Evolutionary conservation across 805 yeast species (phyloP).

Genomic region (Saturnispora hagleri): DNA sequence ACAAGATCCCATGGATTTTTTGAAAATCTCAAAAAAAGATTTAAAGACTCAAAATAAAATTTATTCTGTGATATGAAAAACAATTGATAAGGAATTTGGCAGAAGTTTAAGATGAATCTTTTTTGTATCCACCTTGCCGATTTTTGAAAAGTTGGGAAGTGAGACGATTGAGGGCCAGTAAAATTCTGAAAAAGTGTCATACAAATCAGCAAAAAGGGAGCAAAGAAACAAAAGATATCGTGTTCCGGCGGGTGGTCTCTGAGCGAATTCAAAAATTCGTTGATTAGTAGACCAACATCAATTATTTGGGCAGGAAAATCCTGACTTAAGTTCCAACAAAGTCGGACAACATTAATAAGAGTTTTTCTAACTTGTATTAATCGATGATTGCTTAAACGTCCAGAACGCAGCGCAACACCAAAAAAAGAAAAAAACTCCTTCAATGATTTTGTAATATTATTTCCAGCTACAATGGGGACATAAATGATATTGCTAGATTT

Average conservation of each 20-base stretch:
- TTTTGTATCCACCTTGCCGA: slow-evolving; percentile 11
- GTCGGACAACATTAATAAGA: slow-evolving; percentile 19
- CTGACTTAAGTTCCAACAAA: slow-evolving; percentile 18
- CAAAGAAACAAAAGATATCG: slow-evolving; percentile 10
- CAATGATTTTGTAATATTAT: neutral
- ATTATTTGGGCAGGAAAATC: slow-evolving; percentile 10
- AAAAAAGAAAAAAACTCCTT: slow-evolving; percentile 7
- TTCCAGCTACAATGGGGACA: slow-evolving; percentile 4
- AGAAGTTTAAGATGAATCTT: slow-evolving; percentile 13
- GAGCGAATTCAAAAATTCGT: slow-evolving; percentile 8
- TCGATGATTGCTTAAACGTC: neutral
- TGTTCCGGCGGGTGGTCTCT: slow-evolving; percentile 8
- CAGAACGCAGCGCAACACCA: slow-evolving; percentile 1
- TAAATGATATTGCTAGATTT: slow-evolving; percentile 1
- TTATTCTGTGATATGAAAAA: slow-evolving; percentile 10
- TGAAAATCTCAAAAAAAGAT: slow-evolving; percentile 14
- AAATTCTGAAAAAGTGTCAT: slow-evolving; percentile 15
- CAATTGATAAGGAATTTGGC: slow-evolving; percentile 14
- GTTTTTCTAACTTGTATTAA: slow-evolving; percentile 17
- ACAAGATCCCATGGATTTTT: slow-evolving; percentile 23
- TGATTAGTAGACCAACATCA: slow-evolving; percentile 13
- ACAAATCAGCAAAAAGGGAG: slow-evolving; percentile 19
- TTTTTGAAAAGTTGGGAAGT: slow-evolving; percentile 6
- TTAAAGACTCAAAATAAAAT: slow-evolving; percentile 18
- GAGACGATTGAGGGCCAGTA: slow-evolving; percentile 7